These are phyloP conservation scores for Chalciporus pseudorubinellus DNA, from an alignment of 768 basidiomycete genomes.

Conservation along the genomic window DNA sequence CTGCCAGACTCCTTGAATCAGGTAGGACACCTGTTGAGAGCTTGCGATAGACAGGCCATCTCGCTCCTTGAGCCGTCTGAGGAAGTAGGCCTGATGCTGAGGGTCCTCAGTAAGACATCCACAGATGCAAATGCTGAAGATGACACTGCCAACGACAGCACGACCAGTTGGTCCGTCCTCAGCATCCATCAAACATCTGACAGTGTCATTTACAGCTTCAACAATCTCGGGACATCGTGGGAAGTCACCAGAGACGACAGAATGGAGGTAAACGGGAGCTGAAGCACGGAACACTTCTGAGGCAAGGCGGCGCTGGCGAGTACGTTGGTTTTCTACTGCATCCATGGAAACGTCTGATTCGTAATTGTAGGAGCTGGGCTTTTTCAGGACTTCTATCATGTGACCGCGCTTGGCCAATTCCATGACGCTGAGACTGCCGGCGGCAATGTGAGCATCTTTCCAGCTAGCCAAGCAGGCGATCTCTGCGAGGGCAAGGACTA, in stretches of 20 bases:
- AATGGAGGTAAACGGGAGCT: slow-evolving; percentile 70
- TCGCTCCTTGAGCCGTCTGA: slow-evolving; percentile 48
- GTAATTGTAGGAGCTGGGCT: slow-evolving; percentile 10
- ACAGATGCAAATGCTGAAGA: slow-evolving; percentile 73
- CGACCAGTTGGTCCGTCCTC: slow-evolving; percentile 38
- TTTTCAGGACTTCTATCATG: slow-evolving; percentile 45
- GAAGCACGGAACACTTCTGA: slow-evolving; percentile 72
- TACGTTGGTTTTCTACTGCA: slow-evolving; percentile 4
- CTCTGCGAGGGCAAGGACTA: slow-evolving; percentile 78
- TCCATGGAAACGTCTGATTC: slow-evolving; percentile 1
- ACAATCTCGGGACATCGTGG: slow-evolving; percentile 65
- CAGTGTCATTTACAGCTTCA: slow-evolving; percentile 50
- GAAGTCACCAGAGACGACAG: slow-evolving; percentile 71
- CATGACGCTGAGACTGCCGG: slow-evolving; percentile 54
- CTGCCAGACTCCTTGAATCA: slow-evolving; percentile 63
- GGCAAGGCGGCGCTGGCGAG: slow-evolving; percentile 42
- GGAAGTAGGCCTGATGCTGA: slow-evolving; percentile 42
- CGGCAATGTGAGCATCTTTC: slow-evolving; percentile 47
- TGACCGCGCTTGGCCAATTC: slow-evolving; percentile 55
- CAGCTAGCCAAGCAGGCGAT: slow-evolving; percentile 62
- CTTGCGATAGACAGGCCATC: slow-evolving; percentile 61
- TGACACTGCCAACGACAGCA: slow-evolving; percentile 70
- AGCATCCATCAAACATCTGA: slow-evolving; percentile 44
- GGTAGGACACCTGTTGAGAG: slow-evolving; percentile 45
- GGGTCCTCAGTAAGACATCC: slow-evolving; percentile 62